Evolutionary conservation across 805 yeast species (phyloP).

Genomic region (Ogataea zsoltii): DNA sequence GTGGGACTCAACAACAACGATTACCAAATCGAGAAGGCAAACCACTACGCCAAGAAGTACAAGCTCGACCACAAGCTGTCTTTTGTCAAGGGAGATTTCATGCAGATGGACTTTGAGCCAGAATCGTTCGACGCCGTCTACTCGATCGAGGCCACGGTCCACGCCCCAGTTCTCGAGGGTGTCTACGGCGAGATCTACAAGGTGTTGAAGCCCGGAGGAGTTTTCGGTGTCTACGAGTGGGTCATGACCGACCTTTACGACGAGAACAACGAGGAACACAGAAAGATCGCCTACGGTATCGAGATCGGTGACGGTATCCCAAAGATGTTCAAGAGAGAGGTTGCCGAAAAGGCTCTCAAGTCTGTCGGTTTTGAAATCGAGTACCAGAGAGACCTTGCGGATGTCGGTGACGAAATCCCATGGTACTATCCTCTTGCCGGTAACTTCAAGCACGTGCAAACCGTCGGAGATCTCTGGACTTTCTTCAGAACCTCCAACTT

Average conservation of each 20-base stretch:
- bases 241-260: conserved; percentile 96
- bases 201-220: conserved; percentile 97
- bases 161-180: conserved; percentile 95
- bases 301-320: conserved; percentile 99
- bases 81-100: conserved; percentile 96
- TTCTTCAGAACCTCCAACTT: conserved; percentile 82
- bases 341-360: conserved; percentile 84
- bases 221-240: conserved; percentile 98
- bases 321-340: conserved; percentile 84
- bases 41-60: conserved; percentile 67
- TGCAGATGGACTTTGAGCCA: conserved; percentile 96
- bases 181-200: conserved; percentile 93
- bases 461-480: conserved; percentile 74
- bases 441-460: conserved; percentile 85
- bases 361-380: conserved; percentile 84
- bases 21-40: conserved; percentile 92
- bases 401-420: conserved; percentile 78
- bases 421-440: conserved; percentile 98
- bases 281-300: conserved; percentile 93
- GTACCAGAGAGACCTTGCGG: conserved; percentile 80
- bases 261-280: conserved; percentile 82
- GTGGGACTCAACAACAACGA: conserved; percentile 96
- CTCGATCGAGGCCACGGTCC: conserved; percentile 98
- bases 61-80: conserved; percentile 72
- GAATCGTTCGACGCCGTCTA: conserved; percentile 93